Conservation (phyloP, 257 asterid species). For the Solanum sparsipilum region DNA sequence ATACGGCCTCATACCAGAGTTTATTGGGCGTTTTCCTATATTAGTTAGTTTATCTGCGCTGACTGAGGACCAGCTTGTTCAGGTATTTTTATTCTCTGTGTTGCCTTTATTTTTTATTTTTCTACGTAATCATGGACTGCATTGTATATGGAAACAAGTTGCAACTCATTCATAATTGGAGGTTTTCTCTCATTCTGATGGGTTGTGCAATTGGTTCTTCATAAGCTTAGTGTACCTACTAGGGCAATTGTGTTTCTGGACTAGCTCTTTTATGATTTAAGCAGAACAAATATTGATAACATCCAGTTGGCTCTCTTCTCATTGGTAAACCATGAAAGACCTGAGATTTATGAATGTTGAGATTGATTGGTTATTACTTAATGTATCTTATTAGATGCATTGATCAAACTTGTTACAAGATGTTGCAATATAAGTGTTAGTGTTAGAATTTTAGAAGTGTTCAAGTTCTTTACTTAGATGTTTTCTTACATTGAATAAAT, state of each 20-base stretch:
- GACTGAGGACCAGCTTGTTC: conserved; percentile 83
- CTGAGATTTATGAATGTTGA: neutral
- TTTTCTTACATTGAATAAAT: neutral
- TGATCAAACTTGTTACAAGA: neutral
- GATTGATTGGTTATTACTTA: neutral
- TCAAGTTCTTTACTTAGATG: neutral
- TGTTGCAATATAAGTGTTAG: neutral
- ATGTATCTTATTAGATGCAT: neutral
- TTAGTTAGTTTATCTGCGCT: conserved; percentile 84
- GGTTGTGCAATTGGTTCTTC: neutral
- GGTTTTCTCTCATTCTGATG: neutral
- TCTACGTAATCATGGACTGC: neutral
- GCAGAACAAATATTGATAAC: neutral
- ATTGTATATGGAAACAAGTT: neutral
- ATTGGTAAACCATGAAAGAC: neutral
- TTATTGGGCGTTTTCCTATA: conserved; percentile 90
- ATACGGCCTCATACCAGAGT: conserved; percentile 90
- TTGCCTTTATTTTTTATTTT: neutral
- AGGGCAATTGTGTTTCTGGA: neutral
- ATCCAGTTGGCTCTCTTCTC: neutral
- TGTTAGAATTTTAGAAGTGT: neutral
- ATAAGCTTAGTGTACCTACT: neutral
- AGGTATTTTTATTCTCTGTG: conserved; percentile 31
- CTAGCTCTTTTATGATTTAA: neutral
- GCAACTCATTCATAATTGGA: neutral